These are phyloP conservation scores for Epichloe brachyelytri DNA, from an alignment of 2,329 filamentous ascomycete species.

Conservation along the genomic window DNA sequence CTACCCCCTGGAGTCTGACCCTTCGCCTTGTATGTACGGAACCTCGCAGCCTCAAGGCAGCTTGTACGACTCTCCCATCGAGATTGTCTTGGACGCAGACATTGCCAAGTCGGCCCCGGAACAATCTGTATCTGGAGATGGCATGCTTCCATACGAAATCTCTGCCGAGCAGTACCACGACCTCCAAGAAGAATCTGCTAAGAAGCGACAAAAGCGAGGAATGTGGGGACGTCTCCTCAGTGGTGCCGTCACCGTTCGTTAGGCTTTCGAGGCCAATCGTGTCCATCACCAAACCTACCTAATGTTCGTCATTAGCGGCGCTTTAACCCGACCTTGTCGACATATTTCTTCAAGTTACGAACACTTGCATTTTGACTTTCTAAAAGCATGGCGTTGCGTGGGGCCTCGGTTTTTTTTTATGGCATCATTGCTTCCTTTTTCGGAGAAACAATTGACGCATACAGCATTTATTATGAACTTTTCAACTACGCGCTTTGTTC, in stretches of 20 bases:
- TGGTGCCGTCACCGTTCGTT: slow-evolving; percentile 28
- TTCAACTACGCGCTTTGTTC: neutral
- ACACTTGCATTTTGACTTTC: neutral
- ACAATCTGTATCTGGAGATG: slow-evolving; percentile 12
- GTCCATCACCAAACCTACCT: too few relatives aligned
- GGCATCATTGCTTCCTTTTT: neutral
- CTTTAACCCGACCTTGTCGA: neutral
- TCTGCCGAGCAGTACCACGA: slow-evolving; percentile 37
- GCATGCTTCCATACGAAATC: slow-evolving; percentile 43
- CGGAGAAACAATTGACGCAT: neutral
- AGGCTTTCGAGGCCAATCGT: neutral
- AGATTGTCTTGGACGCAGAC: slow-evolving; percentile 29
- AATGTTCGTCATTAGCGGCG: neutral
- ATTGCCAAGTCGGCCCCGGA: slow-evolving; percentile 21
- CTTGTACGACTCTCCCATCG: slow-evolving; percentile 36
- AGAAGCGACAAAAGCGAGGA: slow-evolving; percentile 38
- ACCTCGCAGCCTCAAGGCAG: slow-evolving; percentile 20
- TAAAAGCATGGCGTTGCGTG: slow-evolving; percentile 9
- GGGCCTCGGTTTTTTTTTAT: neutral
- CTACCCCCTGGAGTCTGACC: slow-evolving; percentile 37
- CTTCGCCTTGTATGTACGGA: slow-evolving; percentile 30
- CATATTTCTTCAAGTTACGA: neutral
- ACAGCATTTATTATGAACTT: neutral
- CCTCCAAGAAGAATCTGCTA: slow-evolving; percentile 31
- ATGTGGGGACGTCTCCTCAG: slow-evolving; percentile 43